Evolutionary conservation across 23 red algal species (phyloP).

Genomic region (Agarophyton chilense): DNA sequence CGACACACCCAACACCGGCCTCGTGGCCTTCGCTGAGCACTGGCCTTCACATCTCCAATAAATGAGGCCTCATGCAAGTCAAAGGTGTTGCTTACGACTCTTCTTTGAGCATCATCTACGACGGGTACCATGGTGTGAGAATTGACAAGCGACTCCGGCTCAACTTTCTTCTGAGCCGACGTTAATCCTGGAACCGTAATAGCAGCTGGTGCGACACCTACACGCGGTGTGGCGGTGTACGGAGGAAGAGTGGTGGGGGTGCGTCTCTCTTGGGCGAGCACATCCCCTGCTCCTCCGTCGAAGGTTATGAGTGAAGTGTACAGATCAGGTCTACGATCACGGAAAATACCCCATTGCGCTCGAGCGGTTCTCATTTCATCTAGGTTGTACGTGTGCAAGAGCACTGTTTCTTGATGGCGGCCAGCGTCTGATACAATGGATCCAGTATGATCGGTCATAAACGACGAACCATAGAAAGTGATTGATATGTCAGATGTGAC

Average conservation of each 20-base stretch:
- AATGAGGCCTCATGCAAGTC: conserved; percentile 74
- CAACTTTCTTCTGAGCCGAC: conserved; percentile 45
- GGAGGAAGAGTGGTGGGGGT: conserved; percentile 14
- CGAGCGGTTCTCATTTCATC: conserved; percentile 71
- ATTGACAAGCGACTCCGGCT: conserved; percentile 39
- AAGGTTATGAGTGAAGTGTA: conserved; percentile 73
- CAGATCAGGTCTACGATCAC: conserved; percentile 91
- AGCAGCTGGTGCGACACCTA: conserved; percentile 43
- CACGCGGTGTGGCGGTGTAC: conserved; percentile 20
- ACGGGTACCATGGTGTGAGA: conserved; percentile 63
- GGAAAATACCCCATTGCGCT: conserved; percentile 84
- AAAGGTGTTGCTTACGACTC: conserved; percentile 44
- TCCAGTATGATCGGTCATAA: conserved; percentile 86
- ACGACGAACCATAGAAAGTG: conserved; percentile 90
- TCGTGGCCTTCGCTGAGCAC: conserved; percentile 59
- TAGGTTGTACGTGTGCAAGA: conserved; percentile 72
- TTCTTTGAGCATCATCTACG: conserved; percentile 55
- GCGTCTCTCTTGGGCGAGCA: conserved; percentile 9
- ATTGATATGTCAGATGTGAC: conserved; percentile 53
- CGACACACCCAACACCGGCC: conserved; percentile 78
- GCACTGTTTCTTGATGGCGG: conserved; percentile 63
- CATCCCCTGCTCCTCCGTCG: conserved; percentile 59
- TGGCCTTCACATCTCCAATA: conserved; percentile 74
- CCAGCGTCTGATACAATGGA: conserved; percentile 76
- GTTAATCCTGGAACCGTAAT: conserved; percentile 38